Conservation (phyloP, 768 basidiomycete genomes). For the Boletus edulis region DNA sequence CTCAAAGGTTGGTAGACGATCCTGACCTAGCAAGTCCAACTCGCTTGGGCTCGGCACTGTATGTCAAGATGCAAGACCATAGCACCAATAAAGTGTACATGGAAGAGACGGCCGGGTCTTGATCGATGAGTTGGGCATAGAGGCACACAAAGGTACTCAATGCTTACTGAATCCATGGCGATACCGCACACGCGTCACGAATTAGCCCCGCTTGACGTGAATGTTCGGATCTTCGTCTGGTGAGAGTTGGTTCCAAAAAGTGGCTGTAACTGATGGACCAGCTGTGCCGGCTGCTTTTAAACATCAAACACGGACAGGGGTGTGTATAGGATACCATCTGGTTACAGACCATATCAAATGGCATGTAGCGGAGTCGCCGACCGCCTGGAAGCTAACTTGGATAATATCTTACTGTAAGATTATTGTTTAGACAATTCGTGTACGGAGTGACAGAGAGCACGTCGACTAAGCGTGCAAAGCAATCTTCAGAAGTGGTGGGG, state of each 20-base stretch:
- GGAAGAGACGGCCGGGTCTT: slow-evolving; percentile 1
- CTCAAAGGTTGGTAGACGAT: slow-evolving; percentile 10
- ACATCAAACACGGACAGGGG: background rate
- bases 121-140: background rate
- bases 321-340: slow-evolving; percentile 5
- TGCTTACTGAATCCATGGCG: slow-evolving; percentile 11
- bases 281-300: slow-evolving; percentile 8
- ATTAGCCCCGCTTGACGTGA: slow-evolving; percentile 7
- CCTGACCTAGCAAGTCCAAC: slow-evolving; percentile 8
- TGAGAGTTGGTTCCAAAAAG: slow-evolving; percentile 7
- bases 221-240: slow-evolving; percentile 3
- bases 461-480: slow-evolving; percentile 6
- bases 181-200: slow-evolving; percentile 8
- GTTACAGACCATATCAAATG: slow-evolving; percentile 6
- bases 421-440: background rate
- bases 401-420: slow-evolving; percentile 8
- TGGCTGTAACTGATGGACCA: slow-evolving; percentile 9
- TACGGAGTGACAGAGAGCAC: background rate
- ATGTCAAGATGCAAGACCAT: slow-evolving; percentile 15
- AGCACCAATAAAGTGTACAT: slow-evolving; percentile 4
- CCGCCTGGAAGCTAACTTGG: slow-evolving; percentile 16
- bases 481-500: slow-evolving; percentile 1
- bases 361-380: background rate
- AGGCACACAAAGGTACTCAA: no score
- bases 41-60: slow-evolving; percentile 13